phyloP scores from a whole-genome alignment of 768 basidiomycete species.

The Kwoniella newhampshirensis region DNA sequence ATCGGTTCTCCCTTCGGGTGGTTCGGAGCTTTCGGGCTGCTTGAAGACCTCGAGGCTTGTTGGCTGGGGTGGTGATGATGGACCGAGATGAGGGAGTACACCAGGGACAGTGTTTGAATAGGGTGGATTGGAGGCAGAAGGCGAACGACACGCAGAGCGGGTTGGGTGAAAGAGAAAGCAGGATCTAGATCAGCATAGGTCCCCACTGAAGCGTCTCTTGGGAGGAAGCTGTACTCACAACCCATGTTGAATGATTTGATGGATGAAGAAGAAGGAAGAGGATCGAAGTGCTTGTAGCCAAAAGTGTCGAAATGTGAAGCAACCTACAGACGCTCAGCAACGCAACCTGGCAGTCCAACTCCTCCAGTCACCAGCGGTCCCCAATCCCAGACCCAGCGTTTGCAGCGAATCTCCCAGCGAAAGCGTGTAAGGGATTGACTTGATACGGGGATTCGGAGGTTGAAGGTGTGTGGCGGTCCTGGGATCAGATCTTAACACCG shows the following conservation, averaged over 20 bases:
- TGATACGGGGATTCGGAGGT: not conserved
- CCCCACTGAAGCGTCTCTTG: not conserved
- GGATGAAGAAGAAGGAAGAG: constrained; percentile 19
- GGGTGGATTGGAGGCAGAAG: not conserved
- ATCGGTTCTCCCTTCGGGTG: constrained; percentile 91
- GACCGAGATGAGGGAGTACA: too few relatives aligned
- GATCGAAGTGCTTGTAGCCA: constrained; percentile 7
- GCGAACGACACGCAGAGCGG: too few relatives aligned
- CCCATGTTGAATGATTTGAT: constrained; percentile 40
- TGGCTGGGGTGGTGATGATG: constrained; percentile 62
- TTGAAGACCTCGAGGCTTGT: constrained; percentile 99
- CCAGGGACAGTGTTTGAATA: not conserved
- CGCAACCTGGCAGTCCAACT: too few relatives aligned
- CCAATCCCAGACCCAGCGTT: too few relatives aligned
- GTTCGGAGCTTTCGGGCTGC: constrained; percentile 97
- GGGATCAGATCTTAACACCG: constrained; percentile 12
- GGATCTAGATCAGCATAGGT: constrained; percentile 7
- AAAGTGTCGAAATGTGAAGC: too few relatives aligned
- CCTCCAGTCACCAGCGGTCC: too few relatives aligned
- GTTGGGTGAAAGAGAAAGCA: not conserved
- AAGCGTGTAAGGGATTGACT: too few relatives aligned
- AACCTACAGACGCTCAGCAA: too few relatives aligned
- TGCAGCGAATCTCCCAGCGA: too few relatives aligned
- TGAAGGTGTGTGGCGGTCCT: not conserved
- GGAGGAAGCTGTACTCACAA: constrained; percentile 24